Conservation (phyloP, 2,329 filamentous ascomycete species). For the Phaeosphaeriaceae sp. region DNA sequence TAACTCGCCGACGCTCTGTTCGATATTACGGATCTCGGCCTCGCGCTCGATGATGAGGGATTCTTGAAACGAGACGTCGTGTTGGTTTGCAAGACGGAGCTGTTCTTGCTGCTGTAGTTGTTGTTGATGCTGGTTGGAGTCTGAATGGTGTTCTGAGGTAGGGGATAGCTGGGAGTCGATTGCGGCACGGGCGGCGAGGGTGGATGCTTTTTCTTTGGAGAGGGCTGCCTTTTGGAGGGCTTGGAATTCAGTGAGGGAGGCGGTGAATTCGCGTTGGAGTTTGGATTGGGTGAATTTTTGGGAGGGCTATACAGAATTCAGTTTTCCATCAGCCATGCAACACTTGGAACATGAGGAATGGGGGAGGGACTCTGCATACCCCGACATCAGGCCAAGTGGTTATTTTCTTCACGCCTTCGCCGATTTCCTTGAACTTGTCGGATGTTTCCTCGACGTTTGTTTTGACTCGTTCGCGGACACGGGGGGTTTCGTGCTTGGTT, state of each 20-base stretch:
- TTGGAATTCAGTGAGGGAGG: constrained; percentile 89
- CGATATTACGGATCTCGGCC: constrained; percentile 95
- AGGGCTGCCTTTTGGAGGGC: constrained; percentile 85
- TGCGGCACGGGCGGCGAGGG: constrained; percentile 80
- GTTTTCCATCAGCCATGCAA: too few relatives aligned
- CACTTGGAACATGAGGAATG: too few relatives aligned
- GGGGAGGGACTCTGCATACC: constrained; percentile 62
- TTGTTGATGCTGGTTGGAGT: constrained; percentile 55
- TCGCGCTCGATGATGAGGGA: constrained; percentile 94
- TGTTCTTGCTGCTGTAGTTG: constrained; percentile 72
- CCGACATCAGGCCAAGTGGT: constrained; percentile 74
- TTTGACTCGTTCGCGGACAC: constrained; percentile 88
- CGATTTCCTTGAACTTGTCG: constrained; percentile 86
- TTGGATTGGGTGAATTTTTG: constrained; percentile 98
- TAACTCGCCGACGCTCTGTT: constrained; percentile 91
- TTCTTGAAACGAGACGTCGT: constrained; percentile 98
- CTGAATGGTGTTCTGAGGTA: constrained; percentile 53
- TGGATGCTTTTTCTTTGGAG: constrained; percentile 89
- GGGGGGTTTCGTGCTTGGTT: constrained; percentile 87
- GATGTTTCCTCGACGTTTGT: constrained; percentile 86
- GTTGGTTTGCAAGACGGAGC: constrained; percentile 82
- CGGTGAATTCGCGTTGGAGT: constrained; percentile 89
- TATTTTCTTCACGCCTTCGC: constrained; percentile 91
- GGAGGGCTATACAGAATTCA: constrained; percentile 83
- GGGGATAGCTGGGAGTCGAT: constrained; percentile 59